Evolutionary conservation across 2,329 filamentous ascomycete species (phyloP).

Genomic region (Ilyonectria sp.): DNA sequence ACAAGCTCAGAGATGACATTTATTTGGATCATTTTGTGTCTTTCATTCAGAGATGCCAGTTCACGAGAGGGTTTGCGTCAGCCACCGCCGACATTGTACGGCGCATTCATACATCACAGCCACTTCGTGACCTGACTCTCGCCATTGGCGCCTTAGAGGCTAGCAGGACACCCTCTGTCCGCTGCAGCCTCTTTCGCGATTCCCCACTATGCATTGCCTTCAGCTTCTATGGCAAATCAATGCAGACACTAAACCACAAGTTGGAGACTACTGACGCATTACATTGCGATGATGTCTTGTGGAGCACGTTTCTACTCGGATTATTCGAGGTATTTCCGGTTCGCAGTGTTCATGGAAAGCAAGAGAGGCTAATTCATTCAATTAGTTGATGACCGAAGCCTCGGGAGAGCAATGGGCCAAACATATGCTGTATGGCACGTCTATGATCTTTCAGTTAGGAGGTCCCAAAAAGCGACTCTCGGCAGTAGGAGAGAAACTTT

Average conservation of each 20-base stretch:
- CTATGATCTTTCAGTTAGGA: conserved; percentile 37
- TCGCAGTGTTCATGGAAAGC: fast-evolving
- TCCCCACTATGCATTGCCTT: conserved; percentile 31
- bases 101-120: conserved; percentile 32
- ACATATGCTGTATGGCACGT: conserved; percentile 49
- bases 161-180: conserved; percentile 32
- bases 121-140: conserved; percentile 36
- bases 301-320: conserved; percentile 47
- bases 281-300: conserved; percentile 35
- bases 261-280: conserved; percentile 12
- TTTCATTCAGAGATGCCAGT: conserved; percentile 39
- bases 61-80: conserved; percentile 33
- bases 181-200: not conserved
- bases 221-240: conserved; percentile 37
- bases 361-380: not conserved
- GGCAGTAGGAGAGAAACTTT: conserved; percentile 29
- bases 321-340: conserved; percentile 45
- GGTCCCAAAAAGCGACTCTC: not conserved
- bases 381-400: conserved; percentile 46
- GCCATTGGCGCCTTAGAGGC: conserved; percentile 49
- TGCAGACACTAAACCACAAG: conserved; percentile 30
- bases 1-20: not conserved
- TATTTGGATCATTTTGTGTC: conserved; percentile 38
- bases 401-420: conserved; percentile 45
- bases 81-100: conserved; percentile 31